These are phyloP conservation scores for Stipa capillata DNA, from an alignment of 176 grass and related monocot genomes.

Conservation along the genomic window DNA sequence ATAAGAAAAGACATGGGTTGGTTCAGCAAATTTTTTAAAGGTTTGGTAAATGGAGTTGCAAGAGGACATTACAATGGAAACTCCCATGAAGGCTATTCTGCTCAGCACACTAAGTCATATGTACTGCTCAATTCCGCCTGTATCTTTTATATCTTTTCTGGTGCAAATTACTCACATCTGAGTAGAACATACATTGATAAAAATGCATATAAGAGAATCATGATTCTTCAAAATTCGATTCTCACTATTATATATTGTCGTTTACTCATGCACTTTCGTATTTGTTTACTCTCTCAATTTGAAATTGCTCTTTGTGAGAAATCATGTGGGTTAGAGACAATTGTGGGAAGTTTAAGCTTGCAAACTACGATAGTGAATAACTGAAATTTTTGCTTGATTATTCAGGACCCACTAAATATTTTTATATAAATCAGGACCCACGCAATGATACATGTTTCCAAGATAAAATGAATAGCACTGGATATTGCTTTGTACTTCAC, in stretches of 20 bases:
- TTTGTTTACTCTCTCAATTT: not conserved
- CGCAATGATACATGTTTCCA: not conserved
- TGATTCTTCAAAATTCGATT: not conserved
- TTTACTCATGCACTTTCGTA: not conserved
- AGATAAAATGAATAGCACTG: not conserved
- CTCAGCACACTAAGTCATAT: constrained; percentile 32
- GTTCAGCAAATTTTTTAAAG: constrained; percentile 76
- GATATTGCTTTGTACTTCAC: constrained; percentile 12
- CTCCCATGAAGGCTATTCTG: constrained; percentile 26
- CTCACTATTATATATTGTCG: not conserved
- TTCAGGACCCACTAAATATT: not conserved
- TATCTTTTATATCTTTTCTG: not conserved
- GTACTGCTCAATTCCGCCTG: not conserved
- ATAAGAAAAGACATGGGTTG: constrained; percentile 43
- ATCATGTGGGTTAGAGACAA: not conserved
- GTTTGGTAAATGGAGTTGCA: constrained; percentile 58
- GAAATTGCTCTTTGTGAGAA: constrained; percentile 4
- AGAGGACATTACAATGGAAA: constrained; percentile 54
- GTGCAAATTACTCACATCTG: not conserved
- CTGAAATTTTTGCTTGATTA: not conserved
- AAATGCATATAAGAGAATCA: not conserved
- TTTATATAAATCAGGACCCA: not conserved
- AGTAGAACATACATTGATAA: not conserved
- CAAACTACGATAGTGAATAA: not conserved
- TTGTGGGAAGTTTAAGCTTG: not conserved